A percentile compares a stretch with the other conserved stretches of the same genome.
phyloP scores from a whole-genome alignment of 169 alveolate genomes.

The Plasmodium fragile region DNA sequence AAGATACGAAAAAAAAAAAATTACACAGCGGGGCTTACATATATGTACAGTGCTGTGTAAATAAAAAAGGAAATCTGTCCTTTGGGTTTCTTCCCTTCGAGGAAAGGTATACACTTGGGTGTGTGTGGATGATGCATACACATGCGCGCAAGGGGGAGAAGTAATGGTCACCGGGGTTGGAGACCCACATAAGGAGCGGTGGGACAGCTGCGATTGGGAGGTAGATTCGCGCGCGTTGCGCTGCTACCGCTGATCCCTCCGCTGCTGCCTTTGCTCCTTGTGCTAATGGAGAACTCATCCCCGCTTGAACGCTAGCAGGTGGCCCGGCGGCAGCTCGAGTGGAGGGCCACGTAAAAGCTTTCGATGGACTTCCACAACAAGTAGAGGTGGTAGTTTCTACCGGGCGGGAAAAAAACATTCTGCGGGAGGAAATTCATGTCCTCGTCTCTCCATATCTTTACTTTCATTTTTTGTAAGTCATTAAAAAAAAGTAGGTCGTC shows the following conservation, averaged over 20 bases:
- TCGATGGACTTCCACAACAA: slow-evolving; percentile 60
- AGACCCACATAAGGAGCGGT: background rate
- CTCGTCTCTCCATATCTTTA: slow-evolving; percentile 15
- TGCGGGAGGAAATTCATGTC: background rate
- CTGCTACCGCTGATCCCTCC: no score
- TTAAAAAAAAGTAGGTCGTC: slow-evolving; percentile 20
- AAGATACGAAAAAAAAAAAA: background rate
- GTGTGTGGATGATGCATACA: background rate
- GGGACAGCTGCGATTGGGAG: background rate
- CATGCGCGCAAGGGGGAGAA: background rate
- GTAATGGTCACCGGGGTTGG: background rate
- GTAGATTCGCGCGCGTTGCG: background rate
- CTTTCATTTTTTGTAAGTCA: slow-evolving; percentile 29
- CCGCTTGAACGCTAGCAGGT: background rate
- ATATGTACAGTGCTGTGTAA: background rate
- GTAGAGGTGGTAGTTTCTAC: background rate
- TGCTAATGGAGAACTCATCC: background rate
- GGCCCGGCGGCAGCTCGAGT: background rate
- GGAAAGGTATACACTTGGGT: background rate
- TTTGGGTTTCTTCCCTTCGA: background rate
- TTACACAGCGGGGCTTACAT: background rate
- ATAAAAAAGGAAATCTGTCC: background rate
- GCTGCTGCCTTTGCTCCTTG: no score
- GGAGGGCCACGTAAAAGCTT: background rate
- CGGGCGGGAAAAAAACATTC: background rate